Evolutionary conservation across 2,329 filamentous ascomycete genomes (phyloP).

Genomic region (Escovopsis sp.): DNA sequence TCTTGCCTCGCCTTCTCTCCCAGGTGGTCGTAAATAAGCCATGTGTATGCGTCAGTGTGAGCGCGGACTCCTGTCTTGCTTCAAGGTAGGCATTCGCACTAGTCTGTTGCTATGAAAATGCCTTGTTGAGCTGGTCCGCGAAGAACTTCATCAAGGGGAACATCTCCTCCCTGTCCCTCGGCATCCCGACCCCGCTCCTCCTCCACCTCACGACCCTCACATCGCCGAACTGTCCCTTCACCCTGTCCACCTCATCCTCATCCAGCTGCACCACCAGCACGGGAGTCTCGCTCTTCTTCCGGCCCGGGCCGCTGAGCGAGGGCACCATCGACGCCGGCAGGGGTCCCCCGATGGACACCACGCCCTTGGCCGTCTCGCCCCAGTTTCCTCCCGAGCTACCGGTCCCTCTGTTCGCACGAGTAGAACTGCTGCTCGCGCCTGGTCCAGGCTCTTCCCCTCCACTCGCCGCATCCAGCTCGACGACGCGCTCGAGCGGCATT

Average conservation of each 20-base stretch:
- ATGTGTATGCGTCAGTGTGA: too few species aligned
- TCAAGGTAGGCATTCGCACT: too few species aligned
- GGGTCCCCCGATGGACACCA: slow-evolving; percentile 46
- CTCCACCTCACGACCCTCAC: slow-evolving; percentile 56
- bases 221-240: slow-evolving; percentile 50
- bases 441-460: too few species aligned
- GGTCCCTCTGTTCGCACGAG: too few species aligned
- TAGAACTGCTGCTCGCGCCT: too few species aligned
- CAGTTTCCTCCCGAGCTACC: neutral
- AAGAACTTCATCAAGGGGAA: slow-evolving; percentile 78
- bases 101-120: too few species aligned
- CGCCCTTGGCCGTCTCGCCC: slow-evolving; percentile 31
- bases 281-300: slow-evolving; percentile 44
- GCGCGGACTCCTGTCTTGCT: too few species aligned
- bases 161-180: slow-evolving; percentile 70
- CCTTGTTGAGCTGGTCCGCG: slow-evolving; percentile 39
- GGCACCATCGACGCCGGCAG: slow-evolving; percentile 37
- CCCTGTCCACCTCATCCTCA: slow-evolving; percentile 43
- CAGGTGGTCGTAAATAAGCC: too few species aligned
- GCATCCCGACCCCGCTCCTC: slow-evolving; percentile 64
- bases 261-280: slow-evolving; percentile 47
- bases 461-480: slow-evolving; percentile 14
- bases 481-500: slow-evolving; percentile 15
- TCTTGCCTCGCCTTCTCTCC: neutral
- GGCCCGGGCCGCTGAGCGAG: slow-evolving; percentile 25